Evolutionary conservation across 768 basidiomycete genomes (phyloP).

Genomic region (Tephrocybe sp.): DNA sequence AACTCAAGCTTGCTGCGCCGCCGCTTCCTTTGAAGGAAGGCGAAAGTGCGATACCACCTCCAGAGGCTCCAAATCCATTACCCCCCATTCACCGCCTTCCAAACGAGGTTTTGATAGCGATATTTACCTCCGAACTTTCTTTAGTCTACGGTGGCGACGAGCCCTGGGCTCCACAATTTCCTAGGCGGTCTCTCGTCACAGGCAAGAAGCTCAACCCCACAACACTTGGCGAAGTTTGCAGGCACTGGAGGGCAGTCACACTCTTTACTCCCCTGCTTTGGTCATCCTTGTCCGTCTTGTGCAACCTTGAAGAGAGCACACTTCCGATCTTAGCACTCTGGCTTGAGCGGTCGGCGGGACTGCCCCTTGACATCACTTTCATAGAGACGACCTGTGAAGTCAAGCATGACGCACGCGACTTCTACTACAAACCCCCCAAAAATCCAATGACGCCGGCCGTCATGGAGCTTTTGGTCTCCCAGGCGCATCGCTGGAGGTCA

Average conservation of each 20-base stretch:
- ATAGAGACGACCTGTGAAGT: background rate
- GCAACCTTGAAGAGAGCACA: background rate
- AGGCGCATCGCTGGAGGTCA: slow-evolving; percentile 6
- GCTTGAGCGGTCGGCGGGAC: slow-evolving; percentile 2
- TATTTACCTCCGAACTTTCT: background rate
- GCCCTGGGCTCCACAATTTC: background rate
- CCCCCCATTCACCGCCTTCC: slow-evolving; percentile 3
- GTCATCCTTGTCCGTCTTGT: background rate
- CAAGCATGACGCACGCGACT: background rate
- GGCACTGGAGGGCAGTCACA: slow-evolving; percentile 1
- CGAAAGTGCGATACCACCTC: too few relatives aligned
- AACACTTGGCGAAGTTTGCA: slow-evolving; percentile 5
- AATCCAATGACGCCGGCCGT: slow-evolving; percentile 3
- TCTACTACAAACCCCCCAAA: background rate
- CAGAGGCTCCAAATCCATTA: background rate
- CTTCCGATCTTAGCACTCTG: background rate
- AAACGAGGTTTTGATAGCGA: background rate
- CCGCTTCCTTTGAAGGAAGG: too few relatives aligned
- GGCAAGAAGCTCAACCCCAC: background rate
- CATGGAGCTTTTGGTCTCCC: slow-evolving; percentile 8
- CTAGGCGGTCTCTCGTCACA: background rate
- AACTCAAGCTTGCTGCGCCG: background rate
- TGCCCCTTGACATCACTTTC: slow-evolving; percentile 1
- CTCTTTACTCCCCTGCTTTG: slow-evolving; percentile 2
- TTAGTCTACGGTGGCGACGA: background rate